Conservation (phyloP, 2,329 filamentous ascomycete genomes). For the Bipolaris victoriae region DNA sequence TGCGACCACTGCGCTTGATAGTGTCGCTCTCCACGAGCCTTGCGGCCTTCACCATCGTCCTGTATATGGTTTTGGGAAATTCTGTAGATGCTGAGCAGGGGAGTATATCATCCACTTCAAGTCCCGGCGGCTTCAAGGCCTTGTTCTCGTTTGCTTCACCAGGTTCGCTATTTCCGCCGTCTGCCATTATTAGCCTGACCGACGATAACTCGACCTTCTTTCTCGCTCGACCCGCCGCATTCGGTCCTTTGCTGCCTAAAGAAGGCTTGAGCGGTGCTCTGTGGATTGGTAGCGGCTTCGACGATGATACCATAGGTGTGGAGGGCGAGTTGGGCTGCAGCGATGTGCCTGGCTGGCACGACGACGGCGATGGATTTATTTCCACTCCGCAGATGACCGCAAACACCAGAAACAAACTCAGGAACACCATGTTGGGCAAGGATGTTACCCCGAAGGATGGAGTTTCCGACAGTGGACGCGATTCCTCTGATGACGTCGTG, state of each 20-base stretch:
- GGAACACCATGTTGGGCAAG: background rate
- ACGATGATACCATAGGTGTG: conserved; percentile 71
- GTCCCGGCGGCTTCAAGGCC: conserved; percentile 46
- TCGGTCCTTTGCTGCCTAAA: conserved; percentile 78
- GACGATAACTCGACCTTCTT: conserved; percentile 99
- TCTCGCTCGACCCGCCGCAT: conserved; percentile 88
- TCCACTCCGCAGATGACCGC: conserved; percentile 12
- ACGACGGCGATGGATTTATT: conserved; percentile 47
- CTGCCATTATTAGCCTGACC: conserved; percentile 92
- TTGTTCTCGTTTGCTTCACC: conserved; percentile 62
- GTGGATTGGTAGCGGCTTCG: conserved; percentile 93
- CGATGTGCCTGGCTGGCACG: conserved; percentile 88
- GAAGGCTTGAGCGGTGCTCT: conserved; percentile 85
- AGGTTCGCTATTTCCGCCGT: conserved; percentile 90
- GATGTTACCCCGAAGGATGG: conserved; percentile 8
- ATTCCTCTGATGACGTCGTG: conserved; percentile 29
- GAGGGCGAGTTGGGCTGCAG: conserved; percentile 93
- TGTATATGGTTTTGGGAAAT: conserved; percentile 47
- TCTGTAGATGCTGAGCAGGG: conserved; percentile 27
- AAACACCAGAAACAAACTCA: background rate
- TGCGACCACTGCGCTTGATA: conserved; percentile 47
- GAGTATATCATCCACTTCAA: conserved; percentile 26
- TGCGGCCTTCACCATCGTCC: conserved; percentile 52
- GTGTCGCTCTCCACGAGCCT: conserved; percentile 54
- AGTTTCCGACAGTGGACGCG: background rate